These are phyloP conservation scores for Hypoxylon lienhwacheense DNA, from an alignment of 495 filamentous ascomycete species.

Conservation along the genomic window DNA sequence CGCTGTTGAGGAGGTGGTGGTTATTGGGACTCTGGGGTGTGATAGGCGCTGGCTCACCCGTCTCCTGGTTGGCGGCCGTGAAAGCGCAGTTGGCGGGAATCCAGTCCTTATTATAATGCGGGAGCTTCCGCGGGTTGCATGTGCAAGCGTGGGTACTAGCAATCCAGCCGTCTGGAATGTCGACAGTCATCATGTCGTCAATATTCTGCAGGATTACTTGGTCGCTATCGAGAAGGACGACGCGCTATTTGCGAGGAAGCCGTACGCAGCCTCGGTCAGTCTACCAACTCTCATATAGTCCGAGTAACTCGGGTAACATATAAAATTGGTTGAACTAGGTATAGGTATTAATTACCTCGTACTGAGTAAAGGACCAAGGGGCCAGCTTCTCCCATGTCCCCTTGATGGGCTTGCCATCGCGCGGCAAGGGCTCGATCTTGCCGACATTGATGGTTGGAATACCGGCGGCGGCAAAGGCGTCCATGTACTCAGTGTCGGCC, in stretches of 20 bases:
- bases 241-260: conserved; percentile 29
- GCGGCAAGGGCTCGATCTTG: conserved; percentile 43
- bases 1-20: conserved; percentile 47
- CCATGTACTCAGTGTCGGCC: conserved; percentile 45
- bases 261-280: not conserved
- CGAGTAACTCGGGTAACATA: no score
- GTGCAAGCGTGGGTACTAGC: conserved; percentile 43
- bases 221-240: conserved; percentile 47
- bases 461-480: conserved; percentile 42
- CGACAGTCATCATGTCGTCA: conserved; percentile 46
- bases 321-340: no score
- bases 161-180: conserved; percentile 41
- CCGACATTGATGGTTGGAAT: conserved; percentile 47
- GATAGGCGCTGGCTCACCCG: conserved; percentile 41
- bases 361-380: conserved; percentile 47
- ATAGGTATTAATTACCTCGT: conserved; percentile 36
- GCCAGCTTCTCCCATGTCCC: conserved; percentile 49
- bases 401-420: conserved; percentile 45
- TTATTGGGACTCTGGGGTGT: conserved; percentile 37
- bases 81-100: conserved; percentile 45
- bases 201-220: conserved; percentile 46
- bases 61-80: conserved; percentile 42
- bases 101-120: conserved; percentile 46
- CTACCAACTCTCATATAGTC: not conserved
- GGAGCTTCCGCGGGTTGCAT: conserved; percentile 44